Evolutionary conservation across 306 rosid species (phyloP).

Genomic region (Oxytropis ochrocephala): DNA sequence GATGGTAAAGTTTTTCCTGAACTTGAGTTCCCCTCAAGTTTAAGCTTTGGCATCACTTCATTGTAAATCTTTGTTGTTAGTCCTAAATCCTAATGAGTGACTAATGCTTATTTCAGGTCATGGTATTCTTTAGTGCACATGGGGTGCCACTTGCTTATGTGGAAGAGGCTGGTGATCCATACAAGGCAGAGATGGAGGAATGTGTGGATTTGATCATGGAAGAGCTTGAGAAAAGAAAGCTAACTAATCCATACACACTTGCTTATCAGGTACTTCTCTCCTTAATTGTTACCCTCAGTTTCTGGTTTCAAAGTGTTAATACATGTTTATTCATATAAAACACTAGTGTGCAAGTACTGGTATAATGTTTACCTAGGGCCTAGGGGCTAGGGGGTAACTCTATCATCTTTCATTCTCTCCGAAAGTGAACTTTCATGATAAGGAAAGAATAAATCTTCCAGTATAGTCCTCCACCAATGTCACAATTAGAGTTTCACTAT

Average conservation of each 20-base stretch:
- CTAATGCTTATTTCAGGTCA: slow-evolving; percentile 45
- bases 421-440: too few relatives aligned
- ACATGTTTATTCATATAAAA: not conserved
- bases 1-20: not conserved
- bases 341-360: not conserved
- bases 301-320: slow-evolving; percentile 9
- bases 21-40: not conserved
- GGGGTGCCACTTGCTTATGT: slow-evolving; percentile 98
- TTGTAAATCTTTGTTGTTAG: slow-evolving; percentile 11
- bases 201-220: slow-evolving; percentile 90
- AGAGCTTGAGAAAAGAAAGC: slow-evolving; percentile 74
- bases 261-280: slow-evolving; percentile 72
- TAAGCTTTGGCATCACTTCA: not conserved
- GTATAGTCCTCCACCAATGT: not conserved
- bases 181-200: slow-evolving; percentile 99
- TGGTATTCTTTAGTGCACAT: slow-evolving; percentile 94
- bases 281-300: not conserved
- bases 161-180: slow-evolving; percentile 98
- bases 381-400: not conserved
- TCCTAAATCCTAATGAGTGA: too few relatives aligned
- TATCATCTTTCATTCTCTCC: not conserved
- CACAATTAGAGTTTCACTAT: not conserved
- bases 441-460: not conserved
- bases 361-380: not conserved
- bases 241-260: slow-evolving; percentile 70